A percentile compares a stretch with the other conserved stretches of the same genome.
These are phyloP conservation scores for Daldinia loculata DNA, from an alignment of 495 filamentous ascomycete genomes.

Conservation along the genomic window DNA sequence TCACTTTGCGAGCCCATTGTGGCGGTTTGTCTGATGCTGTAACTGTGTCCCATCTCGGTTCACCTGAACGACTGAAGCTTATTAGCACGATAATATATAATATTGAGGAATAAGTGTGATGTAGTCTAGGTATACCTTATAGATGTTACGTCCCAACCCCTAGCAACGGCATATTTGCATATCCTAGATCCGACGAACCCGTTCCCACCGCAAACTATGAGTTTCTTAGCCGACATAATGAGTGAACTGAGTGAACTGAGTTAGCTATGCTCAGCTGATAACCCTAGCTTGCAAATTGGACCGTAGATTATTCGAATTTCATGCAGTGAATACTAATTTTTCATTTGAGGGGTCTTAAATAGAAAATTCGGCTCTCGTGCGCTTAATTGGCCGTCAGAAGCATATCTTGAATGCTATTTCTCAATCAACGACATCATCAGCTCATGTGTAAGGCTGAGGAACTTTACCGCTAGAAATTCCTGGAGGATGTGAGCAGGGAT, in stretches of 20 bases:
- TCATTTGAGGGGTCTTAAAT: not conserved
- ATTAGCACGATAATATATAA: constrained; percentile 18
- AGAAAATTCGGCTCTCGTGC: not conserved
- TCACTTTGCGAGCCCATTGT: constrained; percentile 79
- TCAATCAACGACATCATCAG: constrained; percentile 14
- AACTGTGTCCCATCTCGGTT: constrained; percentile 81
- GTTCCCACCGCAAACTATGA: constrained; percentile 92
- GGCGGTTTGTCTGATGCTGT: constrained; percentile 78
- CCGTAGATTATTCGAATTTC: not conserved
- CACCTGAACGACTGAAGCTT: constrained; percentile 77
- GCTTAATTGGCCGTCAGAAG: too few relatives aligned
- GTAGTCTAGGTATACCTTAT: constrained; percentile 72
- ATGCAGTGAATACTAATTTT: not conserved
- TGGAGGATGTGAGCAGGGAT: not conserved
- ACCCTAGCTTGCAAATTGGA: not conserved
- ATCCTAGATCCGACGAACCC: constrained; percentile 96
- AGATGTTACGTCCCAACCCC: constrained; percentile 89
- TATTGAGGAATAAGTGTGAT: not conserved
- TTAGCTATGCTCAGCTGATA: too few relatives aligned
- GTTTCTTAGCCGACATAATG: constrained; percentile 63
- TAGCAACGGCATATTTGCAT: constrained; percentile 82
- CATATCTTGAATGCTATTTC: too few relatives aligned
- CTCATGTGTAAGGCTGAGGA: constrained; percentile 11
- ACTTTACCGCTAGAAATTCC: constrained; percentile 9
- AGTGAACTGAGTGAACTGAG: not conserved